Percentiles rank a stretch among this genome's conserved stretches.
Conservation (phyloP, 2,329 filamentous ascomycete species). For the Ascochyta pisi region DNA sequence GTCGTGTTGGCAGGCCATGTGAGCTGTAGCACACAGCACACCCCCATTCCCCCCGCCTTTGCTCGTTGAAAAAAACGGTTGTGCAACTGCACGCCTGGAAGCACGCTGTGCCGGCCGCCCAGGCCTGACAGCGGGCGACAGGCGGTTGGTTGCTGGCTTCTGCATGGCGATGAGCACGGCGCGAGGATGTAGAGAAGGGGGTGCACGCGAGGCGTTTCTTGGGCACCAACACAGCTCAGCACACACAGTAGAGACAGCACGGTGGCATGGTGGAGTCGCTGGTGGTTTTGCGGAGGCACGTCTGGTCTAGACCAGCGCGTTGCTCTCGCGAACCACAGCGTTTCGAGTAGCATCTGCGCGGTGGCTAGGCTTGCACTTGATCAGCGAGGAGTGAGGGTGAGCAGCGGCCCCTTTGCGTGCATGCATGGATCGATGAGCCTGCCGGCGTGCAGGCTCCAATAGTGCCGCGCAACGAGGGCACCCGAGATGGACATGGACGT, state of each 20-base stretch:
- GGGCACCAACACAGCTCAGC: constrained; percentile 6
- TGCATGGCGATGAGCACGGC: constrained; percentile 20
- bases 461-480: constrained; percentile 7
- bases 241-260: not conserved
- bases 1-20: constrained; percentile 36
- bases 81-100: constrained; percentile 23
- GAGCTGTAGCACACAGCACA: constrained; percentile 15
- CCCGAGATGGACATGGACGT: not conserved
- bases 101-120: constrained; percentile 26
- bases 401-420: constrained; percentile 7
- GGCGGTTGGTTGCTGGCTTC: constrained; percentile 15
- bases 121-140: constrained; percentile 15
- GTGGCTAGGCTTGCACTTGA: not conserved
- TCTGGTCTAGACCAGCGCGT: not conserved
- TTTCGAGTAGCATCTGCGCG: constrained; percentile 4
- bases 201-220: constrained; percentile 9
- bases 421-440: constrained; percentile 4
- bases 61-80: constrained; percentile 19
- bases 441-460: constrained; percentile 4
- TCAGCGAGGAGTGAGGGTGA: constrained; percentile 3
- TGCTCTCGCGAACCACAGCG: not conserved
- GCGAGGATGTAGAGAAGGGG: constrained; percentile 15
- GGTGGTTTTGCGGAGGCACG: not conserved
- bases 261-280: constrained; percentile 9
- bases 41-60: constrained; percentile 22